Base-by-base conservation (phyloP, 495 filamentous ascomycete species). In the Xylaria sp. region DNA sequence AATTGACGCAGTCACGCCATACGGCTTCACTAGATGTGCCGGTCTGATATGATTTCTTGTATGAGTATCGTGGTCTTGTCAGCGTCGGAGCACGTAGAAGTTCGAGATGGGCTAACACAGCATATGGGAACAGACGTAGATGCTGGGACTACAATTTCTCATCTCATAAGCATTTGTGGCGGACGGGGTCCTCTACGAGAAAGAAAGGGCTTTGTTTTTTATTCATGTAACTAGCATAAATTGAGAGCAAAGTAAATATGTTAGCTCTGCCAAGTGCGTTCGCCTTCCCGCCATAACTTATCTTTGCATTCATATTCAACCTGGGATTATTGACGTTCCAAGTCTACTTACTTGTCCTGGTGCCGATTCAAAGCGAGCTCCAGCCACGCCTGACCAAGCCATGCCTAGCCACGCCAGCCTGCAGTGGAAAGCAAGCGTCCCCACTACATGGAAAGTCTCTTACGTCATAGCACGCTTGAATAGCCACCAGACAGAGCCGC, bases 401-500 rank as follows among this genome's bases (percentile, higher is more conserved):
- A 26, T 14, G 21, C n/a, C n/a, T n/a, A n/a, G n/a, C n/a, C n/a
- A n/a, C n/a, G n/a, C n/a, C n/a, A n/a, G n/a, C n/a, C n/a, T n/a
- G n/a, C n/a, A 53, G 52, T 24, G 19, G 48, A 3, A 24, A 55
- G 52, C 52, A 31, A 48, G 33, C 24, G 40, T 26, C 31, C 68
- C 59, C 57, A n/a, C 61, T 61, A 11, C 43, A 19, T n/a, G 21
- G 19, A 37, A 59, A 69, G 57, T 71, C 71, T 72, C 61, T 63
- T 71, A 71, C 72, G 53, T 67, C 69, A 61, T 43, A 48, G 7
- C 14, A 24, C 31, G 35, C 19, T 31, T 9, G 48, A 52, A 31
- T 61, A 37, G 26, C 17, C 15, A 48, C 65, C 68, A 61, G 73
- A 61, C 24, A 72, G 68, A 72, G 72, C 69, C n/a, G n/a, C 71